phyloP scores from a whole-genome alignment of 2,329 filamentous ascomycete species.

The Botrytis pseudocinerea region DNA sequence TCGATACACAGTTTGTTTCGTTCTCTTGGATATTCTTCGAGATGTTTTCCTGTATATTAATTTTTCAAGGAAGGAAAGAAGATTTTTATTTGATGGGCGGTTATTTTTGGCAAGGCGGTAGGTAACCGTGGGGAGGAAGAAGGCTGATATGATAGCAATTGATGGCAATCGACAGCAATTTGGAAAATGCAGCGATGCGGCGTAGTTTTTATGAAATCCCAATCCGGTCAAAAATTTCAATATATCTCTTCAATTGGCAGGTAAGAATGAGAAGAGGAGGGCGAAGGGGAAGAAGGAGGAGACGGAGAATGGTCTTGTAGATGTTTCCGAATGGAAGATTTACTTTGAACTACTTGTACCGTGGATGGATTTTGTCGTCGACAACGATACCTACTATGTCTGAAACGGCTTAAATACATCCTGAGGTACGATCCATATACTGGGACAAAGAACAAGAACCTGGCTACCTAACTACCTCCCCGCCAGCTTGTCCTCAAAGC shows the following conservation, averaged over 20 bases:
- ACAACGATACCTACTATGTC: background rate
- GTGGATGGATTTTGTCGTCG: background rate
- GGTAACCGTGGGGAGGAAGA: background rate
- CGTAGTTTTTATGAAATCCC: background rate
- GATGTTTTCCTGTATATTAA: background rate
- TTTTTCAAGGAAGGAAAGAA: background rate
- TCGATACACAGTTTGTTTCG: conserved; percentile 11
- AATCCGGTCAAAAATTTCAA: background rate
- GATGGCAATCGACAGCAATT: background rate
- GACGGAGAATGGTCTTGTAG: background rate
- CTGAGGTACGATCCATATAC: background rate
- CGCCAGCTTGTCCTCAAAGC: background rate
- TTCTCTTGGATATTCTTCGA: background rate
- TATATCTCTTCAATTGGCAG: background rate
- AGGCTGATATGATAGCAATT: conserved; percentile 5
- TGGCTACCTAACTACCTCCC: too few species aligned
- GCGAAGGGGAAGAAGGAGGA: too few species aligned
- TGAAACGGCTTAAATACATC: background rate
- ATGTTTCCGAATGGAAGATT: background rate
- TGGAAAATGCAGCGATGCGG: background rate
- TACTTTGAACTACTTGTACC: background rate
- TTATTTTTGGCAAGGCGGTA: background rate
- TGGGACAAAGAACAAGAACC: background rate
- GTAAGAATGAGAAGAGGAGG: background rate
- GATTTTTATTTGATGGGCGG: background rate